Percentiles rank a stretch among this genome's conserved stretches.
Conservation (phyloP, 345 rosid species). For the Sonneratia alba region DNA sequence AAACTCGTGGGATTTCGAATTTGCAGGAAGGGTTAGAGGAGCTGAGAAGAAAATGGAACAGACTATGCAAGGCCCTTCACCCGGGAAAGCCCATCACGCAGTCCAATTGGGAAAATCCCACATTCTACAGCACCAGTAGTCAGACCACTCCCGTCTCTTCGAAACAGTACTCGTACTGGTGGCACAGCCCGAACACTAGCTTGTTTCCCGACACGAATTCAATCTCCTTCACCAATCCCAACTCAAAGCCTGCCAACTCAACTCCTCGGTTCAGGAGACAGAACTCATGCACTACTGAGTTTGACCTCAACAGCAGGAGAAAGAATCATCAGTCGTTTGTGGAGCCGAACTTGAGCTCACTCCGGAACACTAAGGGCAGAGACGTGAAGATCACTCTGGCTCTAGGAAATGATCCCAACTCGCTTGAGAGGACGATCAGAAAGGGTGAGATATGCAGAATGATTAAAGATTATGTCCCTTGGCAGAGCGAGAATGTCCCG, state of each 20-base stretch:
- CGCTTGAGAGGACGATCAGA: conserved; percentile 1
- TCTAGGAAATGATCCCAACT: conserved; percentile 40
- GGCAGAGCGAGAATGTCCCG: conserved; percentile 6
- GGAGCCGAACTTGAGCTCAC: conserved; percentile 47
- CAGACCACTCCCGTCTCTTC: conserved; percentile 23
- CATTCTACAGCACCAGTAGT: conserved; percentile 16
- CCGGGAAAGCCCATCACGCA: conserved; percentile 22
- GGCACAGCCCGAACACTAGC: conserved; percentile 30
- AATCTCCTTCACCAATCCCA: conserved; percentile 31
- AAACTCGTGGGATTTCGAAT: background rate
- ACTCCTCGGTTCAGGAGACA: conserved; percentile 65
- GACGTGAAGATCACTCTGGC: conserved; percentile 67
- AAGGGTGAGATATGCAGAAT: conserved; percentile 1
- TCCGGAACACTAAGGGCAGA: conserved; percentile 39
- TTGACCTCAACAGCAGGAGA: conserved; percentile 30
- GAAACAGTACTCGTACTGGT: conserved; percentile 22
- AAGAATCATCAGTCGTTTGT: conserved; percentile 14
- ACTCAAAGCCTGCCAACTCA: conserved; percentile 23
- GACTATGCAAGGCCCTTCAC: conserved; percentile 48
- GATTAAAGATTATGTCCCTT: conserved; percentile 4
- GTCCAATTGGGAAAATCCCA: conserved; percentile 13
- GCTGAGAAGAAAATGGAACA: conserved; percentile 62
- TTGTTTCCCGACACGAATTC: conserved; percentile 30
- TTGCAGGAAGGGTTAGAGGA: conserved; percentile 45
- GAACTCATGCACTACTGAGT: conserved; percentile 57